These are phyloP conservation scores for Dictyostelium purpureum DNA, from an alignment of 78 protist species.

Conservation along the genomic window DNA sequence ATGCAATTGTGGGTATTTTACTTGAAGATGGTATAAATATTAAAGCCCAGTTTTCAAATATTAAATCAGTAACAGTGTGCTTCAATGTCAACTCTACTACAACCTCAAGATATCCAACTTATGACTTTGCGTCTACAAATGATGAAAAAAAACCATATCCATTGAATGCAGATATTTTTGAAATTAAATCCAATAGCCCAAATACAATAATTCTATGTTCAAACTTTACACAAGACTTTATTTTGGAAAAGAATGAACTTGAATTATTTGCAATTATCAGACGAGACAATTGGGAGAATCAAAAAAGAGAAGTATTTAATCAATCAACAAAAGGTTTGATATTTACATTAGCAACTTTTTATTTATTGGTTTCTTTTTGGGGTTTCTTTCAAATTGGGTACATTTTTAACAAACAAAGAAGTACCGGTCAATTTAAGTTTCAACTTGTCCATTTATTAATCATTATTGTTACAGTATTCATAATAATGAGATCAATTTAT, in stretches of 20 bases:
- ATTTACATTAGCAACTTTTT: slow-evolving; percentile 12
- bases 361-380: not conserved
- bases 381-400: slow-evolving; percentile 1
- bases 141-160: too few relatives aligned
- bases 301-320: not conserved
- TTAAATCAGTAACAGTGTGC: not conserved
- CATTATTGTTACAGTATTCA: not conserved
- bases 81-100: not conserved
- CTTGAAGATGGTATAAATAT: slow-evolving; percentile 7
- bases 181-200: not conserved
- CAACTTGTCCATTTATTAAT: not conserved
- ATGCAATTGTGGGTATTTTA: not conserved
- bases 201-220: not conserved
- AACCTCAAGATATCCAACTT: not conserved
- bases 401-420: not conserved
- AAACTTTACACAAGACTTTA: too few relatives aligned
- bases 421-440: not conserved
- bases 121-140: slow-evolving; percentile 7
- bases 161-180: not conserved
- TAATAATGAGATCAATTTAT: not conserved
- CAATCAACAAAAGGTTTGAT: not conserved
- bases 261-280: not conserved
- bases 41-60: not conserved
- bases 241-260: not conserved
- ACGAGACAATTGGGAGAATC: not conserved